A percentile compares a stretch with the other conserved stretches of the same genome.
phyloP scores from a whole-genome alignment of 75 land plant genomes.

The Pinus taeda region DNA sequence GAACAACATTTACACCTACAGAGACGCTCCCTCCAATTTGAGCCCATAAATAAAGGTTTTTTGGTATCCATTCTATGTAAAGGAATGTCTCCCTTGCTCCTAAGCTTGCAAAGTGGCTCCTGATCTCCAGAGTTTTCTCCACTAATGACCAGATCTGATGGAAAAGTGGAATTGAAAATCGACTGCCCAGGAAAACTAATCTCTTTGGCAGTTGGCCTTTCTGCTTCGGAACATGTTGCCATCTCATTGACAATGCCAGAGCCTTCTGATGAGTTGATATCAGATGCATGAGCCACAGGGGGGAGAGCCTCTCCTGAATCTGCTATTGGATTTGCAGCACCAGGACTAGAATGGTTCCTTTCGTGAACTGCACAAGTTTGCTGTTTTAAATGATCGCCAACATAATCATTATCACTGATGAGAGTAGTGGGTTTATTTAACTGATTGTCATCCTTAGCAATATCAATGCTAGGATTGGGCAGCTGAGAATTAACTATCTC shows the following conservation, averaged over 20 bases:
- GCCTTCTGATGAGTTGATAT: neutral
- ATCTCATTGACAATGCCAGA: neutral
- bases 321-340: neutral
- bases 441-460: neutral
- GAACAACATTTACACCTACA: constrained; percentile 71
- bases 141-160: neutral
- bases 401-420: neutral
- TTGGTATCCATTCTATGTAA: constrained; percentile 12
- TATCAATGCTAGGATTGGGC: neutral
- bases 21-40: constrained; percentile 71
- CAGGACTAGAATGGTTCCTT: neutral
- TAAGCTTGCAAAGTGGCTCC: neutral
- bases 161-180: neutral
- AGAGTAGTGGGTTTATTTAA: neutral
- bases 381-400: neutral
- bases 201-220: neutral
- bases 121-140: neutral
- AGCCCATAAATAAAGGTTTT: constrained; percentile 74
- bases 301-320: neutral
- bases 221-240: neutral
- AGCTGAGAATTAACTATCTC: neutral
- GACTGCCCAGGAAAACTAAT: neutral
- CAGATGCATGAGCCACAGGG: neutral
- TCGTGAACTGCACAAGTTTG: neutral
- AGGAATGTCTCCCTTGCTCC: constrained; percentile 1